A percentile compares a stretch with the other conserved stretches of the same genome.
phyloP scores from a whole-genome alignment of 2,329 filamentous ascomycete species.

The Apiospora kogelbergensis region DNA sequence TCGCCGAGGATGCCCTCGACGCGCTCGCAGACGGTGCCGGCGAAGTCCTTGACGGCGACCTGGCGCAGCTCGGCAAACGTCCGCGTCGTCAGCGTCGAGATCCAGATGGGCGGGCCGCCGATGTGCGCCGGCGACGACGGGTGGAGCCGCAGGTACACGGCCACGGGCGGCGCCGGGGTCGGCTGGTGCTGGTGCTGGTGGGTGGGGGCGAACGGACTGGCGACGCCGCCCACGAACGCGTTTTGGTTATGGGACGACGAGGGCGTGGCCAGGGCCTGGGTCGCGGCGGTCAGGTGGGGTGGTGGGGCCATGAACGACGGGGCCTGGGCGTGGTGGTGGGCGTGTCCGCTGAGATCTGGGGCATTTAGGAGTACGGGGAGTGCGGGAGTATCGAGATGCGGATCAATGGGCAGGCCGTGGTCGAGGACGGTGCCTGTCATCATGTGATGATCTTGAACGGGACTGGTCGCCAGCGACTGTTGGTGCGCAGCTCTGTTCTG shows the following conservation, averaged over 20 bases:
- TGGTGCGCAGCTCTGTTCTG: not conserved
- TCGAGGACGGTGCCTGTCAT: not conserved
- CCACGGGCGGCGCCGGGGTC: slow-evolving; percentile 35
- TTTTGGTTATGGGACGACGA: too few relatives aligned
- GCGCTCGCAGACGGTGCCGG: slow-evolving; percentile 51
- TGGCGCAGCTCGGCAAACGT: slow-evolving; percentile 63
- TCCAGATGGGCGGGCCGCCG: slow-evolving; percentile 56
- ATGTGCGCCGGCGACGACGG: slow-evolving; percentile 57
- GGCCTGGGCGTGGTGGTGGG: slow-evolving; percentile 14
- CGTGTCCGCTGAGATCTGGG: slow-evolving; percentile 16
- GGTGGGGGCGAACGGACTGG: slow-evolving; percentile 26
- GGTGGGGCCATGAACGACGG: slow-evolving; percentile 8
- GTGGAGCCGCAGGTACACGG: slow-evolving; percentile 70
- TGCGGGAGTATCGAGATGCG: slow-evolving; percentile 58
- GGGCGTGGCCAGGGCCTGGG: not conserved
- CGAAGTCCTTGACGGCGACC: slow-evolving; percentile 61
- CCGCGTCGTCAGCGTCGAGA: slow-evolving; percentile 58
- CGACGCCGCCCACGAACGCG: too few relatives aligned
- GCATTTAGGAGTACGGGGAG: slow-evolving; percentile 53
- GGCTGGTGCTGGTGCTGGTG: slow-evolving; percentile 18
- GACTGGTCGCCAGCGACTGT: not conserved
- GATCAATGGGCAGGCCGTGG: slow-evolving; percentile 36
- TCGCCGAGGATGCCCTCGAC: slow-evolving; percentile 66
- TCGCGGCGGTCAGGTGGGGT: not conserved
- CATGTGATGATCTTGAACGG: not conserved